Percentiles rank a stretch among this genome's conserved stretches.
These are phyloP conservation scores for Prillingera fragicola DNA, from an alignment of 1,284 basidiomycete species.

Conservation along the genomic window DNA sequence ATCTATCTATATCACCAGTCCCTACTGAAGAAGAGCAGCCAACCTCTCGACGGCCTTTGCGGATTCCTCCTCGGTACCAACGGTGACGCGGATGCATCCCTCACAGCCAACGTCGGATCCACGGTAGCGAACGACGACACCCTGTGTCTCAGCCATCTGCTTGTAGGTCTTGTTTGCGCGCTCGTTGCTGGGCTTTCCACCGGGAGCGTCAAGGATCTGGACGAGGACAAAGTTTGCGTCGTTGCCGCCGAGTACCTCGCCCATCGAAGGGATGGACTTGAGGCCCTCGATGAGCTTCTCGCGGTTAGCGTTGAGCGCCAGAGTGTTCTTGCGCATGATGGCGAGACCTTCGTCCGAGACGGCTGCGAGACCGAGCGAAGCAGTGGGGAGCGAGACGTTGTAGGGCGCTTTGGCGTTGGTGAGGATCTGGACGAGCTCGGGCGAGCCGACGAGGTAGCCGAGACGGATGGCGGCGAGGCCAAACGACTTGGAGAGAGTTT, in stretches of 20 bases:
- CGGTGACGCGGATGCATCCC: conserved; percentile 82
- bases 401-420: conserved; percentile 97
- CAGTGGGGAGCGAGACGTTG: conserved; percentile 89
- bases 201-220: conserved; percentile 60
- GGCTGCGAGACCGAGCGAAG: conserved; percentile 73
- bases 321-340: conserved; percentile 63
- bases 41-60: conserved; percentile 49
- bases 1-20: too few relatives aligned
- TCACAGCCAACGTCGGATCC: conserved; percentile 80
- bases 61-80: conserved; percentile 82
- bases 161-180: conserved; percentile 72
- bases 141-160: conserved; percentile 73
- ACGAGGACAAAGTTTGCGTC: conserved; percentile 90
- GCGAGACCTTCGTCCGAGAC: conserved; percentile 61
- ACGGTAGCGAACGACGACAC: conserved; percentile 85
- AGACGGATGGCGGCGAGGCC: conserved; percentile 90
- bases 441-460: conserved; percentile 84
- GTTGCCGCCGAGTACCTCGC: conserved; percentile 68
- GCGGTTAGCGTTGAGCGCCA: conserved; percentile 60
- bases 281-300: conserved; percentile 55
- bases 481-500: conserved; percentile 94
- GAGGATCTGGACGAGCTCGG: conserved; percentile 82
- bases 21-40: conserved; percentile 28
- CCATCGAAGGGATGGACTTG: conserved; percentile 58
- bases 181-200: conserved; percentile 59